A percentile compares a stretch with the other conserved stretches of the same genome.
These are phyloP conservation scores for Phytopythium aichiense DNA, from an alignment of 352 stramenopile species.

Conservation along the genomic window DNA sequence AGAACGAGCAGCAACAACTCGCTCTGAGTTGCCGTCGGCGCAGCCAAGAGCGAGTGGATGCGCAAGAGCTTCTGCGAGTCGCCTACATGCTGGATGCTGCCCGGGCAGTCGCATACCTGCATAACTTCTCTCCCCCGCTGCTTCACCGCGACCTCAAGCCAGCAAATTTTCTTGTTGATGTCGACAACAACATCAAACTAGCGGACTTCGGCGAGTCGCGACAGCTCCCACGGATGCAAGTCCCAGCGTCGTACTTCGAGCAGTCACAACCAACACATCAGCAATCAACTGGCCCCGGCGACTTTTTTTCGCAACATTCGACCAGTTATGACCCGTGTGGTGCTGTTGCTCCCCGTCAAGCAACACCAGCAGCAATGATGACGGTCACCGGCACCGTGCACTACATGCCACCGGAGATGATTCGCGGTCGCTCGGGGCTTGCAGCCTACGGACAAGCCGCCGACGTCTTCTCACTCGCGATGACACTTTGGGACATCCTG, in stretches of 20 bases:
- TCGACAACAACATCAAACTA: constrained; percentile 47
- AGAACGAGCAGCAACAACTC: constrained; percentile 1
- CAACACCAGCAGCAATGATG: constrained; percentile 27
- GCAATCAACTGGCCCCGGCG: not conserved
- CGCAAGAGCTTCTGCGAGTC: constrained; percentile 29
- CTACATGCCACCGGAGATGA: constrained; percentile 79
- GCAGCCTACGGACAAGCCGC: constrained; percentile 57
- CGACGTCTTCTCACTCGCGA: constrained; percentile 63
- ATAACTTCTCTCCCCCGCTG: constrained; percentile 59
- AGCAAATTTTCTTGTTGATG: constrained; percentile 59
- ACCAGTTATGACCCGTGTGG: not conserved
- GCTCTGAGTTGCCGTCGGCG: not conserved
- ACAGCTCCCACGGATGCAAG: constrained; percentile 22
- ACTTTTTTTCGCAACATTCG: not conserved
- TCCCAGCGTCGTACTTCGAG: not conserved
- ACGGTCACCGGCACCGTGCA: constrained; percentile 63
- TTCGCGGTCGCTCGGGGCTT: constrained; percentile 37
- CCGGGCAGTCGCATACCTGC: constrained; percentile 54
- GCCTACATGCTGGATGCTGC: constrained; percentile 62
- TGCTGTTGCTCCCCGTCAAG: not conserved
- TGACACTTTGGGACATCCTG: constrained; percentile 71
- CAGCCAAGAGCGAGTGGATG: constrained; percentile 20
- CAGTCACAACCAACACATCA: no score
- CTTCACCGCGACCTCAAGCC: constrained; percentile 68
- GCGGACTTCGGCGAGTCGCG: constrained; percentile 66